These are phyloP conservation scores for Meyerozyma elateridarum DNA, from an alignment of 1,139 yeast species.

Conservation along the genomic window DNA sequence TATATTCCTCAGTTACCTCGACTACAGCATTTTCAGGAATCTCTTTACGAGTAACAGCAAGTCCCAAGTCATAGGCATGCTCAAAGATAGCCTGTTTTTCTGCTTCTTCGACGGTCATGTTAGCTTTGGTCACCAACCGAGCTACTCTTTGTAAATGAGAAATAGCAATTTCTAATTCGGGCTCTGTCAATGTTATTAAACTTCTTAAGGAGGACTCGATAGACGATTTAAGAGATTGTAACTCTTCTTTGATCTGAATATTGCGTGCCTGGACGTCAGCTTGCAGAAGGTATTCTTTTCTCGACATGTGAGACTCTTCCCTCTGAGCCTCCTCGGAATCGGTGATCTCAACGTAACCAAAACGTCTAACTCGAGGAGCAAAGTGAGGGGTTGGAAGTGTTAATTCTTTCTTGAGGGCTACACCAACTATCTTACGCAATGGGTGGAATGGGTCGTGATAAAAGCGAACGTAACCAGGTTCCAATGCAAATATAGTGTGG, in stretches of 20 bases:
- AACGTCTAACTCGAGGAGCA: conserved; percentile 77
- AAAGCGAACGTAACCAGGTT: conserved; percentile 90
- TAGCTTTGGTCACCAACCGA: conserved; percentile 22
- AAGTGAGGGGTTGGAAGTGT: conserved; percentile 85
- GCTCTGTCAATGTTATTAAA: conserved; percentile 23
- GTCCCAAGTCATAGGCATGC: conserved; percentile 43
- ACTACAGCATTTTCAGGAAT: conserved; percentile 27
- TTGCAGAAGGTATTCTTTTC: conserved; percentile 58
- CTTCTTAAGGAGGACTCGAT: conserved; percentile 3
- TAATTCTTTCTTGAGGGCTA: conserved; percentile 62
- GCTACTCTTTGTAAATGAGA: conserved; percentile 47
- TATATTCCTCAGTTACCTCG: conserved; percentile 19
- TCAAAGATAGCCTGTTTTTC: conserved; percentile 52
- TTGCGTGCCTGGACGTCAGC: conserved; percentile 46
- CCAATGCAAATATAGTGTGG: conserved; percentile 86
- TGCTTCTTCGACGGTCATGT: conserved; percentile 48
- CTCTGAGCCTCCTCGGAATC: conserved; percentile 47
- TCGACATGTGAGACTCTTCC: conserved; percentile 54
- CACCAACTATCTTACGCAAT: conserved; percentile 82
- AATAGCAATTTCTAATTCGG: conserved; percentile 36
- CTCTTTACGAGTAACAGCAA: conserved; percentile 39
- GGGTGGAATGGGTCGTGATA: conserved; percentile 98
- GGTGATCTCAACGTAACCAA: conserved; percentile 61
- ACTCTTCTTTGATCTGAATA: conserved; percentile 21
- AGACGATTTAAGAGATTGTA: conserved; percentile 4